A percentile compares a stretch with the other conserved stretches of the same genome.
phyloP scores from a whole-genome alignment of 345 rosid species.

The Cardamine chenopodiifolia region DNA sequence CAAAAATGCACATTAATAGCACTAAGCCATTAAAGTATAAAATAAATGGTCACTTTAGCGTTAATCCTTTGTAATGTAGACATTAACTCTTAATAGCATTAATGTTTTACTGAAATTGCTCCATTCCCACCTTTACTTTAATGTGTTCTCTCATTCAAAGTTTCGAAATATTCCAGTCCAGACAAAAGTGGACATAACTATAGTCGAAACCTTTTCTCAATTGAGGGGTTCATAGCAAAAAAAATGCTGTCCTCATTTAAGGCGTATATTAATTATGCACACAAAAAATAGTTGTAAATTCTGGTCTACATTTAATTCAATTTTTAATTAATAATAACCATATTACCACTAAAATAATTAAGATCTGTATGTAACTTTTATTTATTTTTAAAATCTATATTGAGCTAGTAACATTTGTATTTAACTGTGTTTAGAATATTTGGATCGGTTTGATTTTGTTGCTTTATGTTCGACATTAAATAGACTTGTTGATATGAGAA shows the following conservation, averaged over 20 bases:
- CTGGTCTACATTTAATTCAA: background rate
- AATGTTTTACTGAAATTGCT: background rate
- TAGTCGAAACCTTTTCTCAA: background rate
- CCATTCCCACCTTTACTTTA: background rate
- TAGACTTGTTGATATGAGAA: background rate
- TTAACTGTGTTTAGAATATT: too few relatives aligned
- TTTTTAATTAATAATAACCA: background rate
- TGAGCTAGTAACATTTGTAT: background rate
- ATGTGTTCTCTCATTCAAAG: background rate
- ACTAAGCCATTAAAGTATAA: background rate
- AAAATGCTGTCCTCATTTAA: too few relatives aligned
- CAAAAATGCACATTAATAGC: background rate
- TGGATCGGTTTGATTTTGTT: background rate
- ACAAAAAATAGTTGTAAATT: background rate
- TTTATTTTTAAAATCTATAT: background rate
- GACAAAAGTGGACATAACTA: background rate
- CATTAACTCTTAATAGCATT: background rate
- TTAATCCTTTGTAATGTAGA: background rate
- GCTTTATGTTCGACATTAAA: background rate
- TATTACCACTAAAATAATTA: background rate
- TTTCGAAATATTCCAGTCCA: slow-evolving; percentile 1
- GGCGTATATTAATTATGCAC: too few relatives aligned
- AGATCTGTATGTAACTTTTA: background rate
- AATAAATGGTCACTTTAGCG: background rate
- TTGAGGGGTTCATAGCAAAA: background rate